phyloP scores from a whole-genome alignment of 1,284 basidiomycete species.

The Leccinum olivaceoglutinosum region DNA sequence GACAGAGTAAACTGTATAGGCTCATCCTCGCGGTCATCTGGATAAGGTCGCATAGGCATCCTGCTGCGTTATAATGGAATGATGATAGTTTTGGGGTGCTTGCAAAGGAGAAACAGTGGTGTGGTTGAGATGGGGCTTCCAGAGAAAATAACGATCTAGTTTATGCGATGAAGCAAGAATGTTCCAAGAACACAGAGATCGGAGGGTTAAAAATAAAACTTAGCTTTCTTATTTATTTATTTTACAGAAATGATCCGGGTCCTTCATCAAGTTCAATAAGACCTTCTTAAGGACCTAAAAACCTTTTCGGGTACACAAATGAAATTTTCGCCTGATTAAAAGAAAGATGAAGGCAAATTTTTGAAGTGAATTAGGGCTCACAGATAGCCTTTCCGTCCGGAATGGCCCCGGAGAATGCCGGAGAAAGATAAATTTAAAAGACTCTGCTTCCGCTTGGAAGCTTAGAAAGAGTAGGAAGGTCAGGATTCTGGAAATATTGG shows the following conservation, averaged over 20 bases:
- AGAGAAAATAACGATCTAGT: background rate
- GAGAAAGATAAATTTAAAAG: no score
- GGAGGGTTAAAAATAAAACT: background rate
- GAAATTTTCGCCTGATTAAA: no score
- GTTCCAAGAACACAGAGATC: background rate
- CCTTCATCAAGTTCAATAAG: background rate
- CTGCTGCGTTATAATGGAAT: background rate
- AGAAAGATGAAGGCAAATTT: no score
- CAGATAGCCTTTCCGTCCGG: no score
- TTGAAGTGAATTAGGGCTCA: no score
- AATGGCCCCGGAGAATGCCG: no score
- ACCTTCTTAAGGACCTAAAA: no score
- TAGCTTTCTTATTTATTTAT: background rate
- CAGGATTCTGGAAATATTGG: no score
- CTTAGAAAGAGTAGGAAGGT: no score
- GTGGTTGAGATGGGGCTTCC: background rate
- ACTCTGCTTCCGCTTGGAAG: no score
- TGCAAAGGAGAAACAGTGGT: background rate
- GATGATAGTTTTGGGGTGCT: background rate
- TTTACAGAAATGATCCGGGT: background rate
- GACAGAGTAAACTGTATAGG: background rate
- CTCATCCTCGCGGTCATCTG: background rate
- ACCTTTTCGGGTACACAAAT: no score
- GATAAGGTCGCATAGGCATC: background rate
- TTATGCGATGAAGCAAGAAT: background rate